Conservation (phyloP, 306 rosid species). For the Lotus japonicus region DNA sequence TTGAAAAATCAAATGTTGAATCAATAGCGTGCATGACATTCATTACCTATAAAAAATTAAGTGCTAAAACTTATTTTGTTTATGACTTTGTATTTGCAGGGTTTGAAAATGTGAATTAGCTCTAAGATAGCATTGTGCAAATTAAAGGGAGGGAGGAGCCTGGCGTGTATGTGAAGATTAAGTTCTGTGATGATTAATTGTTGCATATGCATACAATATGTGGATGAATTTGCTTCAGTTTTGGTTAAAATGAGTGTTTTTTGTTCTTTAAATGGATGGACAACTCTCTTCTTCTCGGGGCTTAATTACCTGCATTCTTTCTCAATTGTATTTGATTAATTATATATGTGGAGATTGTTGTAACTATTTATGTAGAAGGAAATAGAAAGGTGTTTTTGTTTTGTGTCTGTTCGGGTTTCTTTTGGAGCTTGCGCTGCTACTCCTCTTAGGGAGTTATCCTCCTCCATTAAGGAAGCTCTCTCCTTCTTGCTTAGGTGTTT, state of each 20-base stretch:
- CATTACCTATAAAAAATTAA: neutral
- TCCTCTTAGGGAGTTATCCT: too few relatives aligned
- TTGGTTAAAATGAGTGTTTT: neutral
- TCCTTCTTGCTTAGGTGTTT: too few relatives aligned
- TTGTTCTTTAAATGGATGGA: neutral
- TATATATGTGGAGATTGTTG: neutral
- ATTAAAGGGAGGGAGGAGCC: neutral
- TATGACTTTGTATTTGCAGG: constrained; percentile 14
- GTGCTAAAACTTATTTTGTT: neutral
- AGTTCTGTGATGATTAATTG: neutral
- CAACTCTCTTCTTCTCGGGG: neutral
- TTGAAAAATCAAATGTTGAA: constrained; percentile 16
- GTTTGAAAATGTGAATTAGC: constrained; percentile 11
- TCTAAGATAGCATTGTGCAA: neutral
- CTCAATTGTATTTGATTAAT: neutral
- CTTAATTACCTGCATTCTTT: neutral
- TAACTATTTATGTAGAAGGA: neutral
- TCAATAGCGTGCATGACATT: neutral
- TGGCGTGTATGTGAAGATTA: neutral
- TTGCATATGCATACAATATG: neutral
- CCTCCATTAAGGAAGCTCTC: too few relatives aligned
- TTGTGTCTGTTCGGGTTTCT: too few relatives aligned
- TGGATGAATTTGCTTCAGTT: neutral
- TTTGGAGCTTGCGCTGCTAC: too few relatives aligned
- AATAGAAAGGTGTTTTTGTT: too few relatives aligned